phyloP scores from a whole-genome alignment of 257 asterid genomes.

The Solanum pennellii region DNA sequence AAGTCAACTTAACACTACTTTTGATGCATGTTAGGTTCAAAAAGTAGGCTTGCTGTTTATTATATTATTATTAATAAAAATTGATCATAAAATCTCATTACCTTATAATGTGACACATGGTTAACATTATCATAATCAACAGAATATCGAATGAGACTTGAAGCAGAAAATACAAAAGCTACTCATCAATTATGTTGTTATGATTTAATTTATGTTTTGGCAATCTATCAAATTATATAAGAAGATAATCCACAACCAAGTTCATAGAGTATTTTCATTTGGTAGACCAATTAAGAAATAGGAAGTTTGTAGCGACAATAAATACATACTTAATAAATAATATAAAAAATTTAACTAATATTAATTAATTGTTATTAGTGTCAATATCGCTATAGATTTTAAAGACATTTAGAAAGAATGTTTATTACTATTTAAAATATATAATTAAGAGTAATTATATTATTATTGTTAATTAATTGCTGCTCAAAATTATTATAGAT shows the following conservation, averaged over 20 bases:
- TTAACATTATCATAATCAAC: background rate
- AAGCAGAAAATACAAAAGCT: background rate
- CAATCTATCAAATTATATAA: background rate
- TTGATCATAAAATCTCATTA: background rate
- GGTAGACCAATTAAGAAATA: background rate
- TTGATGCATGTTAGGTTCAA: background rate
- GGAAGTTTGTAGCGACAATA: background rate
- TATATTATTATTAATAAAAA: background rate
- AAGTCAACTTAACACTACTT: background rate
- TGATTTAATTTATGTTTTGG: background rate
- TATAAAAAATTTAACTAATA: too few relatives aligned
- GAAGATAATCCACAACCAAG: background rate
- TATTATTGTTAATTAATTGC: too few relatives aligned
- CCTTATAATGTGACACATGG: background rate
- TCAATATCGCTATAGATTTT: too few relatives aligned
- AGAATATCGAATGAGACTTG: background rate
- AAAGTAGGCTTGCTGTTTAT: background rate
- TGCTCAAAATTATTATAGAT: too few relatives aligned
- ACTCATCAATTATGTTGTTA: background rate
- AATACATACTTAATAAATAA: too few relatives aligned
- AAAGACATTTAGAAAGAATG: rapidly evolving
- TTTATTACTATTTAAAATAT: too few relatives aligned
- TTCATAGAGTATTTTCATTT: background rate
- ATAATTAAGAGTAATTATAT: too few relatives aligned
- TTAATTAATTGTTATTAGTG: too few relatives aligned